Percentiles rank a stretch among this genome's conserved stretches.
Evolutionary conservation across 371 early-diverging fungal genomes (phyloP).

Genomic region (Mycotypha africana): DNA sequence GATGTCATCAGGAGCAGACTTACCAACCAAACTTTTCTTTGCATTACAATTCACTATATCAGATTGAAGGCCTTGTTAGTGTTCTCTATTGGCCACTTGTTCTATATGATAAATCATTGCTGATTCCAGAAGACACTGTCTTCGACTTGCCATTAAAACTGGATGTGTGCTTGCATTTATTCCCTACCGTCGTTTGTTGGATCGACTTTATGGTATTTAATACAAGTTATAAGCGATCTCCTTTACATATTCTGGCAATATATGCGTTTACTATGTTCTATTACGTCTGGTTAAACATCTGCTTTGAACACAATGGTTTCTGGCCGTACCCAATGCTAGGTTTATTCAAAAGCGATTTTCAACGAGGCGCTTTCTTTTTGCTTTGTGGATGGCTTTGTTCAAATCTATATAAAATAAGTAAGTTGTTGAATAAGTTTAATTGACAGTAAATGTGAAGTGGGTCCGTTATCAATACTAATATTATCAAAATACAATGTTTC

Average conservation of each 20-base stretch:
- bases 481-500: neutral
- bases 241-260: constrained; percentile 12
- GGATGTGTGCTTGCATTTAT: constrained; percentile 14
- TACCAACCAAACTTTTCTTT: too few species aligned
- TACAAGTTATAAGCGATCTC: constrained; percentile 8
- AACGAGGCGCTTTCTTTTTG: constrained; percentile 13
- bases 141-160: constrained; percentile 11
- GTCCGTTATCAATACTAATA: neutral
- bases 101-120: constrained; percentile 10
- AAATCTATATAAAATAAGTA: constrained; percentile 16
- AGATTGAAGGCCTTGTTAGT: constrained; percentile 23
- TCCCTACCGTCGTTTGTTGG: constrained; percentile 10
- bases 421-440: constrained; percentile 1
- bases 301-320: constrained; percentile 13
- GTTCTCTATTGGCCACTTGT: constrained; percentile 23
- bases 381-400: constrained; percentile 14
- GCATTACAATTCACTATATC: neutral
- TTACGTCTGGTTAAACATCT: constrained; percentile 14
- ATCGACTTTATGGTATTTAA: constrained; percentile 16
- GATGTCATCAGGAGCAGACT: too few species aligned
- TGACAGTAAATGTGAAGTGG: neutral
- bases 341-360: constrained; percentile 4
- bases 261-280: constrained; percentile 9
- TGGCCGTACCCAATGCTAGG: constrained; percentile 18
- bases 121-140: constrained; percentile 7